Evolutionary conservation across 768 basidiomycete species (phyloP), one percentile per base, ranked within the genome.

Genomic region (Xerocomellus chrysenteron): DNA sequence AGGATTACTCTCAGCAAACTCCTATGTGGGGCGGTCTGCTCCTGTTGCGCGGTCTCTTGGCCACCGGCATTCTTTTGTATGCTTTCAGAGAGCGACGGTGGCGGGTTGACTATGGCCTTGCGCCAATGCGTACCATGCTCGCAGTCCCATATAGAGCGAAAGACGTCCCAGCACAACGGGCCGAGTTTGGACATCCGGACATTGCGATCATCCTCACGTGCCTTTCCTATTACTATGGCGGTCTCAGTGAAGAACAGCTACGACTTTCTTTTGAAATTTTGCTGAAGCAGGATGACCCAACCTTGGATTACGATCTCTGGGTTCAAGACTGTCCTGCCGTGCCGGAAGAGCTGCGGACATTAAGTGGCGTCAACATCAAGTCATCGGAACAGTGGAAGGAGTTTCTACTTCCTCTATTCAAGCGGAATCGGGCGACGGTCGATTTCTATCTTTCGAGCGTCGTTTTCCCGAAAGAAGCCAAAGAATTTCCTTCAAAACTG

Each of bases 121-220:
- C 73, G 37, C 65, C 55, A 8, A 10, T 40, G 16, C 71, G 75
- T 14, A 75, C 75, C 0, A 60, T 66, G 62, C 58, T 76, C 3
- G 75, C 75, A 0, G 76, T 76, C 1, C 75, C 75, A 0, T 76
- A 75, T 33, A 63, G 74, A 3, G 76, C 75, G 0, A 76, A 73
- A 52, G 76, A 77, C 30, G 60, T 74, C 24, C 75, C 75, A 0
- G 62, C 75, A 7, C 56, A 62, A 41, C 61, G 69, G 33, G 75
- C 75, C 17, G 75, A 77, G n/a, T 76, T 76, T 37, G 73, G 72
- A 5, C 75, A 76, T 47, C 75, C 75, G 0, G 75, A 76, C 21
- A 54, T 76, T 8, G 65, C 65, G 8, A 64, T 77, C 47, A 53
- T 62, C 13, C 68, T 76, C 19, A 77, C 76, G 0, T 76, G 70